Evolutionary conservation across 441 rosid species (phyloP).

Genomic region (Populus tomentosa): DNA sequence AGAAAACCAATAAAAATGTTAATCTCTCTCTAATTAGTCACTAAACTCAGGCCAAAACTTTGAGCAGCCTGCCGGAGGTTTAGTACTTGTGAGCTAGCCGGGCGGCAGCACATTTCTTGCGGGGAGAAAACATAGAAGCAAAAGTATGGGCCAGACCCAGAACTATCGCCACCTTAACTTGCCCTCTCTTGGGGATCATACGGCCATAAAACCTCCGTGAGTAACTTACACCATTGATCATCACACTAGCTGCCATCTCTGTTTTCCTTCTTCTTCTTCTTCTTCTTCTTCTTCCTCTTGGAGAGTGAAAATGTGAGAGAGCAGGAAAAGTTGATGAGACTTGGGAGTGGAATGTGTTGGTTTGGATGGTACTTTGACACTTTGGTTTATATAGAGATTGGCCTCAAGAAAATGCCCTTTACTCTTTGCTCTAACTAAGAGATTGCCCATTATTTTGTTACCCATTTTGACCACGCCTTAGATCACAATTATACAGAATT

Average conservation of each 20-base stretch:
- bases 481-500: not conserved
- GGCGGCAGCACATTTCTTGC: not conserved
- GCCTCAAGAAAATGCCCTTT: not conserved
- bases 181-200: slow-evolving; percentile 42
- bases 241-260: slow-evolving; percentile 6
- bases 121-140: slow-evolving; percentile 27
- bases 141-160: slow-evolving; percentile 34
- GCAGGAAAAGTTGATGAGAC: not conserved
- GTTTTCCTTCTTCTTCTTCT: too few relatives aligned
- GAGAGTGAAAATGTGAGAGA: not conserved
- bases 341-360: too few relatives aligned
- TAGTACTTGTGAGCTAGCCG: not conserved
- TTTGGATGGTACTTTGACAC: not conserved
- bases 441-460: not conserved
- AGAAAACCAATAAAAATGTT: not conserved
- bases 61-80: not conserved
- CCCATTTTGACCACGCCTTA: not conserved
- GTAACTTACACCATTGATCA: slow-evolving; percentile 5
- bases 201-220: slow-evolving; percentile 22
- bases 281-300: not conserved
- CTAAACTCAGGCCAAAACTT: too few relatives aligned
- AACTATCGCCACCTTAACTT: slow-evolving; percentile 35
- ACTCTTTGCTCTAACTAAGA: not conserved
- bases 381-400: not conserved
- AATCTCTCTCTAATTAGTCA: not conserved